Base-by-base conservation (phyloP, 345 rosid genomes). In the Erucastrum elatum region DNA sequence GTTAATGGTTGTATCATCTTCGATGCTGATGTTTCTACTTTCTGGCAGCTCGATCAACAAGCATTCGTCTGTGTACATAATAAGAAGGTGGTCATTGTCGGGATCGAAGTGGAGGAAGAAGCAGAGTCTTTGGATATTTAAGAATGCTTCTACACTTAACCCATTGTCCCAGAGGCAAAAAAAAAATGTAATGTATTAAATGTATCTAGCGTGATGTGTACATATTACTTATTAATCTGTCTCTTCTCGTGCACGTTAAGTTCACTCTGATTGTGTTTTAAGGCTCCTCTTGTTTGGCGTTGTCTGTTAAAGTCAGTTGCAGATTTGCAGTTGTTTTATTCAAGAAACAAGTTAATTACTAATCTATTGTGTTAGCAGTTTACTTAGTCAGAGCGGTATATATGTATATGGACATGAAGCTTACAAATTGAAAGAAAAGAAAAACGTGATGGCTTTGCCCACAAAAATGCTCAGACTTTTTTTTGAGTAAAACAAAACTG, bases 61-160 rank as follows among this genome's bases (percentile, higher is more conserved):
- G 56, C 25, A 44, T 25, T 71, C 60, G 74, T 58, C 29, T 33
- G 27, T 79, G 82, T 79, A 79, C 74, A 79, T 79, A 79, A 46
- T 35, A 72, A 37, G 67, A 64, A 60, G 66, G 11, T 2, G 53
- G 70, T 49, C 58, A 67, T 35, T 74, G 82, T 72, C 58, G 82
- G 81, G 61, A 46, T 41, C 53, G 65, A 56, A 65, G 62, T 56
- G 66, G 63, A 78, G 27, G 68, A 65, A 30, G 77, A 21, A 71
- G 81, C 55, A 26, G 70, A 17, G 53, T 29, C 66, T 70, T 58
- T 61, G n/a, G 64, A 62, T 64, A 77, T 51, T 1, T 15, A 63
- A 53, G 58, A 53, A 29, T 72, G 68, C 53, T 64, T 16, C 60
- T 63, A 16, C 17, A 39, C 56, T 72, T 66, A 6, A 64, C 68